Base-by-base conservation (phyloP, 2,329 filamentous ascomycete genomes). In the Penicillium oxalicum region DNA sequence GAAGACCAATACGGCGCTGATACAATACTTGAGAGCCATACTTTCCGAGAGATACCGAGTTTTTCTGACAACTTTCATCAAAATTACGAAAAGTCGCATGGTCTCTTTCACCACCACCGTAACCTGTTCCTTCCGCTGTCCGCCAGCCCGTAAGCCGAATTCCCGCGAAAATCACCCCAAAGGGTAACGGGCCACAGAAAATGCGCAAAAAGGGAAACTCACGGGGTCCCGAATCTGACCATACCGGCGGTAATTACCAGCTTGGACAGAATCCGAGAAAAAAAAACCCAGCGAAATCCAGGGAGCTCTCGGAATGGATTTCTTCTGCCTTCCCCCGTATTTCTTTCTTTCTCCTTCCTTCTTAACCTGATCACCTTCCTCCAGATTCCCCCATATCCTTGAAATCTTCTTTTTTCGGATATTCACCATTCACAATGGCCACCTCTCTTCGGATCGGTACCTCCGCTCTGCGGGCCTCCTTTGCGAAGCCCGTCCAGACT, bases 391-490 rank as follows among this genome's bases (percentile, higher is more conserved):
- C 51, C 49, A 50, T 47, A 44, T 49, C 26, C 47, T 48, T 54
- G 49, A 44, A 48, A 32, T 43, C 39, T 25, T 43, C 33, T 34
- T 40, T 41, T 45, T 53, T 59, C 57, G 41, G 41, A 36, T 44
- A 55, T 56, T 49, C 52, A 60, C 54, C 66, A 64, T 61, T 64
- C 68, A 81, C 75, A 75, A 95, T 95, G 88, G 86, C 89, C 70
- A 83, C 88, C 68, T 81, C 88, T 70, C 76, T 93, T 70, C 86
- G 88, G 78, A 74, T 95, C 68, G 83, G 86, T 76, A 83, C 86
- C 68, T 81, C 87, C 72, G 83, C 88, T 73, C 79, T 97, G 70
- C 86, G 91, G 76, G 81, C 88, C 67, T 84, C 86, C 52, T 75
- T 82, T 62, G 79, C 84, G 59, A 78, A 83, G 68, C 79, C 88